Base-by-base conservation (phyloP, 73 alveolate genomes). In the Stentor roeselii region DNA sequence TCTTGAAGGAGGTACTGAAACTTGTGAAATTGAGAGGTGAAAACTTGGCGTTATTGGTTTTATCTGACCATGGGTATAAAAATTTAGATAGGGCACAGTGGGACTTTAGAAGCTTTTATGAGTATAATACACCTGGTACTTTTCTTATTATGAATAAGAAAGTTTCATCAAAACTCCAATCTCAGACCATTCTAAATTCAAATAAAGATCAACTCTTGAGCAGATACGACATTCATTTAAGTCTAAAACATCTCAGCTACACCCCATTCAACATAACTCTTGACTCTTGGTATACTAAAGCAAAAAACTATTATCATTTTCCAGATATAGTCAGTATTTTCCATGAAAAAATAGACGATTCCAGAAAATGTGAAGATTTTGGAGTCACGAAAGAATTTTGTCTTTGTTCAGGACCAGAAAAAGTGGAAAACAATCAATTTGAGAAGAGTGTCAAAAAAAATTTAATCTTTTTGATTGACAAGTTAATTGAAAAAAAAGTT, bases 51-150 rank as follows among this genome's bases (percentile, higher is more conserved):
- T 27, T 67, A 21, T 21, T 21, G 21, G 11, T 67, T 21, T 14
- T n/a, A 32, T 36, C 50, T 30, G 80, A 67, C 2, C 80, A 67
- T 67, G 80, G 80, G n/a, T n/a, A n/a, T 32, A 67, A 67, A 40
- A 36, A 67, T 67, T 67, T 40, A 0, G 34, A 2, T 15, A 40
- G 34, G 34, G 21, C 42, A 40, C 42, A 67, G 1, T 30, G 11
- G 34, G 34, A 27, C 21, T 67, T 27, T 67, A 40, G 34, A 67
- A 40, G 80, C 15, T 67, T 27, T 32, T 67, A 27, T 1, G 80
- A 67, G 34, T 27, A 67, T 40, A 36, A 67, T 21, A 21, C 34
- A 15, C 80, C 80, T 0, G n/a, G 15, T 21, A 15, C 11, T 67
- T 21, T 67, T 21, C 15, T 67, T 67, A 21, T 67, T 15, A 32